Evolutionary conservation across 768 basidiomycete species (phyloP).

Genomic region (Phylloporus rhodoxanthus): DNA sequence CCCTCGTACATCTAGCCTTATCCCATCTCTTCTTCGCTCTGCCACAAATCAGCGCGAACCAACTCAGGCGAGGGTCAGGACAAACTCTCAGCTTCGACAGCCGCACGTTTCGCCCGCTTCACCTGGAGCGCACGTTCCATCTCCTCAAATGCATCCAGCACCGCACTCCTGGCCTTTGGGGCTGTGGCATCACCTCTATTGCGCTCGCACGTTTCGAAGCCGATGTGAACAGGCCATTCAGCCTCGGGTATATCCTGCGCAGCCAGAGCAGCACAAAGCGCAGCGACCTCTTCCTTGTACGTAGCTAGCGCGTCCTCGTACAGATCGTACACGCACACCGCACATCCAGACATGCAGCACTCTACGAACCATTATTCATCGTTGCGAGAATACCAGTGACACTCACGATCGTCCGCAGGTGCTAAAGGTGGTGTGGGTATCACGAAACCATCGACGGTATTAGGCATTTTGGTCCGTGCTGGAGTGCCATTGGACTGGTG

Average conservation of each 20-base stretch:
- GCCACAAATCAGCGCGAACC: slow-evolving; percentile 8
- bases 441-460: slow-evolving; percentile 26
- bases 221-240: slow-evolving; percentile 63
- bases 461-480: neutral
- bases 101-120: slow-evolving; percentile 35
- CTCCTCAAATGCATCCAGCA: slow-evolving; percentile 66
- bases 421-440: slow-evolving; percentile 58
- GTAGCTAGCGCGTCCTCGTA: slow-evolving; percentile 67
- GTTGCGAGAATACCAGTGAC: neutral
- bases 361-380: slow-evolving; percentile 39
- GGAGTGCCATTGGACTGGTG: neutral
- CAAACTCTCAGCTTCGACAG: slow-evolving; percentile 34
- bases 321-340: slow-evolving; percentile 85
- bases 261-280: slow-evolving; percentile 47
- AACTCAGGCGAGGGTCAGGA: slow-evolving; percentile 24
- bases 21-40: neutral
- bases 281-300: slow-evolving; percentile 51
- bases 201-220: slow-evolving; percentile 2
- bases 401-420: slow-evolving; percentile 60
- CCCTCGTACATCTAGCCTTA: slow-evolving; percentile 37
- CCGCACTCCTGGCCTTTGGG: slow-evolving; percentile 27
- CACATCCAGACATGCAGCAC: slow-evolving; percentile 94
- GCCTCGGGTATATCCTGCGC: slow-evolving; percentile 44
- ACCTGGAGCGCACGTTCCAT: slow-evolving; percentile 53
- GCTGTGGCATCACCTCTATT: neutral